A percentile compares a stretch with the other conserved stretches of the same genome.
Evolutionary conservation across 2,329 filamentous ascomycete species (phyloP).

Genomic region (Ophiostoma piceae): DNA sequence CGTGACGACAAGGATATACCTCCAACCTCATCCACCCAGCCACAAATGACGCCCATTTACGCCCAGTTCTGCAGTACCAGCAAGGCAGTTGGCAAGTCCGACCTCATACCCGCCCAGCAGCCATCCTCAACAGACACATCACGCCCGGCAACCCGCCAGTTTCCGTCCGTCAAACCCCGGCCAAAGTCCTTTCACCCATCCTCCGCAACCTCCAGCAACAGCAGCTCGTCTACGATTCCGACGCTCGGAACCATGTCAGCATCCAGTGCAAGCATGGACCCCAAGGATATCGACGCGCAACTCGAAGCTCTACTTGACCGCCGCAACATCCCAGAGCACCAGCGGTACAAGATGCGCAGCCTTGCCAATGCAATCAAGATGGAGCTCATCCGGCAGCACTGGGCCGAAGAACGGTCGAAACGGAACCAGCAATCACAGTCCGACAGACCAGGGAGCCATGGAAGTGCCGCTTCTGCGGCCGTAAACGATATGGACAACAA

Average conservation of each 20-base stretch:
- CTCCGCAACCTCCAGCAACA: conserved; percentile 36
- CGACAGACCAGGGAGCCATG: conserved; percentile 35
- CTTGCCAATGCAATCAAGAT: conserved; percentile 87
- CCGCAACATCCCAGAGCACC: conserved; percentile 87
- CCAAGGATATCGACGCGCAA: conserved; percentile 52
- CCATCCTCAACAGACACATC: conserved; percentile 22
- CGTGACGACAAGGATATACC: conserved; percentile 28
- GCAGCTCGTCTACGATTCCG: conserved; percentile 26
- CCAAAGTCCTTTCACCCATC: conserved; percentile 49
- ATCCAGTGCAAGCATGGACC: conserved; percentile 50
- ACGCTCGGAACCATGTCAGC: conserved; percentile 31
- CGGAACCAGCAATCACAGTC: conserved; percentile 5
- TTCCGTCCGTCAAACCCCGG: conserved; percentile 38
- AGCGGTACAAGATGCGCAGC: conserved; percentile 90
- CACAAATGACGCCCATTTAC: conserved; percentile 67
- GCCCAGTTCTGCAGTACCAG: conserved; percentile 57
- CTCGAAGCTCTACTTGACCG: conserved; percentile 68
- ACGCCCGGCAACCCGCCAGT: conserved; percentile 18
- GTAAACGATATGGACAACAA: conserved; percentile 23
- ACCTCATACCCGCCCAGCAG: conserved; percentile 16
- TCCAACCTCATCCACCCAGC: not conserved
- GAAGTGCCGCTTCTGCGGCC: conserved; percentile 40
- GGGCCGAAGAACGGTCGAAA: conserved; percentile 59
- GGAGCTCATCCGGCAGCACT: conserved; percentile 89
- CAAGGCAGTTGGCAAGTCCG: conserved; percentile 22